A percentile compares a stretch with the other conserved stretches of the same genome.
These are phyloP conservation scores for Cicer pinnatifidum DNA, from an alignment of 306 rosid genomes.

Conservation along the genomic window DNA sequence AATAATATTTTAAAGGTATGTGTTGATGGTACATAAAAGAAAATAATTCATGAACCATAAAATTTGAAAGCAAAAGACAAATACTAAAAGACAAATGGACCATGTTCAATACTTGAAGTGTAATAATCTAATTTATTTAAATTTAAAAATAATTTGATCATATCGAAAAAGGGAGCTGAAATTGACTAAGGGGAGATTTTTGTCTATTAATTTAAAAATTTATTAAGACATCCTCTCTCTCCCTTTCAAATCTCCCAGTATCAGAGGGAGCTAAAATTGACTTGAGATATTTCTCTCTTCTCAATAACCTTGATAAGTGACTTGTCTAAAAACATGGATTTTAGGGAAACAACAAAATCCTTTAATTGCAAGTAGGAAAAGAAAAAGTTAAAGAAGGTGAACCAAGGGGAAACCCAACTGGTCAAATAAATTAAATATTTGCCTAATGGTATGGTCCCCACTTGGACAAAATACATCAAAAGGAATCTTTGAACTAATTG, in stretches of 20 bases:
- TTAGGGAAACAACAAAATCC: neutral
- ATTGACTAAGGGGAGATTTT: neutral
- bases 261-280: neutral
- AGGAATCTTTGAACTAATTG: constrained; percentile 46
- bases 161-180: neutral
- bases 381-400: constrained; percentile 25
- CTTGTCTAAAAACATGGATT: constrained; percentile 10
- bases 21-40: neutral
- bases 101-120: neutral
- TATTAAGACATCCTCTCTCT: too few species aligned
- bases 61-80: constrained; percentile 28
- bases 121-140: neutral
- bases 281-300: neutral
- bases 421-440: constrained; percentile 22
- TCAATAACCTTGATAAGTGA: constrained; percentile 11
- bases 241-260: too few species aligned
- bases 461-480: constrained; percentile 37
- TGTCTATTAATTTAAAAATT: too few species aligned
- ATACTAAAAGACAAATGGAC: constrained; percentile 23
- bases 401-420: constrained; percentile 32
- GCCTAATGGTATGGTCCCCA: constrained; percentile 39
- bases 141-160: neutral
- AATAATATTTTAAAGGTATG: neutral
- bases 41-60: neutral
- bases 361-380: neutral